Evolutionary conservation across 202 grass and related monocot genomes (phyloP), one percentile per base, ranked within the genome.

Genomic region (Bolboschoenoplectus hybrid): DNA sequence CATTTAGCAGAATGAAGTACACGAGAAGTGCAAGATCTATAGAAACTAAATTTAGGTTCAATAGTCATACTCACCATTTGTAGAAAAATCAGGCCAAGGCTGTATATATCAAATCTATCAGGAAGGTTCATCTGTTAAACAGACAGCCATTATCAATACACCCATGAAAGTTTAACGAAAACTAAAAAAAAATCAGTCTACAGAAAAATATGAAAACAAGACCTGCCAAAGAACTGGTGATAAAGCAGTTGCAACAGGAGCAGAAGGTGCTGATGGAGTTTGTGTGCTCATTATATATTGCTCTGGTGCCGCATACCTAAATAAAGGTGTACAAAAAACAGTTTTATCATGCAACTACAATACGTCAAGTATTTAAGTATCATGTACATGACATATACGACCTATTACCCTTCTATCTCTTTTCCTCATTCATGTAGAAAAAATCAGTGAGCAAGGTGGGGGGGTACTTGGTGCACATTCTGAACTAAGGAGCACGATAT

Each of bases 261-360:
- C 97, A 87, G 97, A 94, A 73, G 97, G 97, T 85, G 93, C 93
- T 41, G 97, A 98, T 67, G 97, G 97, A 67, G 97, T 98, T 84
- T 98, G 93, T 4, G 97, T 98, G 70, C 97, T 98, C 97, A 98
- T 98, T 79, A 94, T 98, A 87, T 98, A 98, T 83, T 98, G 97
- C 80, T 98, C 97, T 32, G 97, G 97, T 86, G 97, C 97, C 57
- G 97, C 79, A 96, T 96, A 98, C 86, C 97, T 98, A 87, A 46
- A 81, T 19, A 87, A 40, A 86, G 16, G 16, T 4, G 55, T 70
- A 41, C 12, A n/a, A 89, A 66, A 89, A 49, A 10, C 26, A 72
- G 16, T 49, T 84, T 91, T 47, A 85, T 84, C 7, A 86, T 74
- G n/a, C 57, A 46, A 44, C 52, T 62, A 76, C 13, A 39, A 58